Percentiles rank a stretch among this genome's conserved stretches.
These are phyloP conservation scores for Chloroidium sp. DNA, from an alignment of 163 green algal species.

Conservation along the genomic window DNA sequence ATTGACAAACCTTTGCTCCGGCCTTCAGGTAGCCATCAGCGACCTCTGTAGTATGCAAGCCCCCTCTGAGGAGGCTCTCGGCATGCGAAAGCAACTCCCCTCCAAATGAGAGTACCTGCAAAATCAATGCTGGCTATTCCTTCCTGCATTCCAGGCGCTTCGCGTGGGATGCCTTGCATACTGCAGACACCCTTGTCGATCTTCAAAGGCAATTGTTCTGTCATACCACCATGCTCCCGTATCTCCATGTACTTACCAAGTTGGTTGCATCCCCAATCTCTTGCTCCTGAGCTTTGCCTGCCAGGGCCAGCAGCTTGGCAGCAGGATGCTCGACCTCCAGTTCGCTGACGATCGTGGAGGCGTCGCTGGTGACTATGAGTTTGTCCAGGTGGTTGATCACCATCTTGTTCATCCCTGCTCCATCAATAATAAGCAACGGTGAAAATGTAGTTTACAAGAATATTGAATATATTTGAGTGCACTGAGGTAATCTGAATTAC, in stretches of 20 bases:
- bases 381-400: slow-evolving; percentile 99
- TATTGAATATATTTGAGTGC: slow-evolving; percentile 5
- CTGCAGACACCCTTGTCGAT: background rate
- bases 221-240: background rate
- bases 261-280: slow-evolving; percentile 98
- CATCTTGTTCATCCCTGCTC: slow-evolving; percentile 98
- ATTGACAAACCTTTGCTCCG: slow-evolving; percentile 16
- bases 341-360: slow-evolving; percentile 90
- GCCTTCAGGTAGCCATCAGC: slow-evolving; percentile 91
- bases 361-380: slow-evolving; percentile 96
- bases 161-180: background rate
- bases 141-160: no score
- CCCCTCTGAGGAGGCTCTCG: slow-evolving; percentile 83
- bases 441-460: background rate
- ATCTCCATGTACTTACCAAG: slow-evolving; percentile 52
- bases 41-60: slow-evolving; percentile 89
- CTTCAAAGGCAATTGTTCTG: background rate
- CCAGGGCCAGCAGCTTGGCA: slow-evolving; percentile 90
- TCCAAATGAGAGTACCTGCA: slow-evolving; percentile 80
- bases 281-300: slow-evolving; percentile 86
- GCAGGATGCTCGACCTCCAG: slow-evolving; percentile 97
- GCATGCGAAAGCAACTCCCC: slow-evolving; percentile 88
- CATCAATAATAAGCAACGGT: no score
- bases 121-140: no score
- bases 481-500: slow-evolving; percentile 29